Evolutionary conservation across 2,329 filamentous ascomycete species (phyloP), one percentile per base, ranked within the genome.

Genomic region (Trichoderma sp.): DNA sequence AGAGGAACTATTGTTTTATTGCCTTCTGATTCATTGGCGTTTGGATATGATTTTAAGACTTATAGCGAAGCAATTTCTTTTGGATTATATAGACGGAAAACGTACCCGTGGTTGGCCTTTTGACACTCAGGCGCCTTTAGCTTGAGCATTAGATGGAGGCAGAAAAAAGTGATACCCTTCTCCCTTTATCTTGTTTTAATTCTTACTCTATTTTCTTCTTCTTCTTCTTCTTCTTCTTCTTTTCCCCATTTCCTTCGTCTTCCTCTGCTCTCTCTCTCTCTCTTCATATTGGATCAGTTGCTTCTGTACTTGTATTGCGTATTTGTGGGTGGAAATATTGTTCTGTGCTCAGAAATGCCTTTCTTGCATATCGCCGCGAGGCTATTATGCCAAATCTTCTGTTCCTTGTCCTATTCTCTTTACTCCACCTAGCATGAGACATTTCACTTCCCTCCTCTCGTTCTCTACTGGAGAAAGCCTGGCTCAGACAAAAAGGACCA

Each of bases 121-220:
- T 69, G 40, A 60, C 61, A 53, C 35, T 52, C 53, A 24, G 40
- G 59, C 59, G n/a, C 40, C 31, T 58, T 63, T 59, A 37, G 53
- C 52, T 69, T 59, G 53, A 58, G 59, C 31, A 53, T 21, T 66
- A 62, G 61, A 66, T 21, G 55, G 61, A 70, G 56, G 58, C 63
- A 68, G 55, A 62, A 69, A 59, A 70, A 53, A 52, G 68, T 43
- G 63, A 70, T 70, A 70, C 68, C 68, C 68, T 70, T 40, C 33
- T 35, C 65, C 35, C 27, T 59, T 59, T 43, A 13, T 13, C 57
- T 16, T 62, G 11, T 49, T 47, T 43, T 52, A 27, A 35, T 47
- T n/a, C 16, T 37, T 40, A 5, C 8, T 7, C 5, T 24, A 27
- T 24, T 29, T 24, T 24, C 31, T 14, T 49, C 19, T 19, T 8